A percentile compares a stretch with the other conserved stretches of the same genome.
phyloP scores from a whole-genome alignment of 306 rosid genomes.

The Glycyrrhiza uralensis region DNA sequence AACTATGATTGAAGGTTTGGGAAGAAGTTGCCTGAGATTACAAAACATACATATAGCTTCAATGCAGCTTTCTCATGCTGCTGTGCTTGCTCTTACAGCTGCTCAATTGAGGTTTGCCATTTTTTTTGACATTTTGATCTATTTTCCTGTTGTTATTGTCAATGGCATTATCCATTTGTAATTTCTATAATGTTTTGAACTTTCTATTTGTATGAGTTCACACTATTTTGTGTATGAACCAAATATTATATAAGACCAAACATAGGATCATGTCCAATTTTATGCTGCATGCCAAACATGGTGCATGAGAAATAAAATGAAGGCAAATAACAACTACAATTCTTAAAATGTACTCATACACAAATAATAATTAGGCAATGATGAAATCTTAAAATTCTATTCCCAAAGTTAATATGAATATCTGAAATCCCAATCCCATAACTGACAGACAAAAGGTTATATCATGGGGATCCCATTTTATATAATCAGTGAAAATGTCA shows the following conservation, averaged over 20 bases:
- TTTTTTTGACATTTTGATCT: neutral
- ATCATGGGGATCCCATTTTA: neutral
- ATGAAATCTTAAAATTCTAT: neutral
- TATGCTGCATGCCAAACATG: neutral
- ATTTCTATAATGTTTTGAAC: neutral
- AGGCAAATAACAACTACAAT: neutral
- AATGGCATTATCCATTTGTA: neutral
- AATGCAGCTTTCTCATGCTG: conserved; percentile 72
- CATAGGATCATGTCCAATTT: neutral
- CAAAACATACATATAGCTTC: conserved; percentile 93
- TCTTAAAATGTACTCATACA: neutral
- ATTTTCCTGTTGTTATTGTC: neutral
- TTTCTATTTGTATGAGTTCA: neutral
- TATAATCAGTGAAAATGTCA: neutral
- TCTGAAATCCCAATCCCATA: neutral
- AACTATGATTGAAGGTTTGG: conserved; percentile 63
- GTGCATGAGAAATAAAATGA: neutral
- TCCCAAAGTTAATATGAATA: neutral
- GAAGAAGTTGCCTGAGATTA: conserved; percentile 73
- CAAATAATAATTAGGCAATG: neutral
- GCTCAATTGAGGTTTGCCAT: conserved; percentile 74
- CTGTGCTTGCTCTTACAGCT: conserved; percentile 87
- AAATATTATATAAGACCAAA: neutral
- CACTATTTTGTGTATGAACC: conserved; percentile 2
- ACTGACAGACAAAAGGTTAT: neutral